phyloP scores from a whole-genome alignment of 306 rosid genomes.

The Vigna trinervia region DNA sequence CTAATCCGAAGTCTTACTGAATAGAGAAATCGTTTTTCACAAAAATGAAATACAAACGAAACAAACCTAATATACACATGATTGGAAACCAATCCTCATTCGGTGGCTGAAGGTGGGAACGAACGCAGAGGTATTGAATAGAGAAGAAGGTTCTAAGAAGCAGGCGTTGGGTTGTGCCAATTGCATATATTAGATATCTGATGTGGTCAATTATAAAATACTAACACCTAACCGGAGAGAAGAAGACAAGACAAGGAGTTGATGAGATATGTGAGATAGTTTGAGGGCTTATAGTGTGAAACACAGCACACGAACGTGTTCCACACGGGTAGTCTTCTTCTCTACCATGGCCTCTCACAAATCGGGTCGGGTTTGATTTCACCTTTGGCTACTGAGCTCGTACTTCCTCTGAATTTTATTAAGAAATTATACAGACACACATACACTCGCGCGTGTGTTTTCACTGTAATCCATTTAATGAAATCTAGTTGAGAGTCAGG shows the following conservation, averaged over 20 bases:
- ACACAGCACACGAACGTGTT: conserved; percentile 11
- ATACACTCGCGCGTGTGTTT: no score
- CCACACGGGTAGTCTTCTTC: neutral
- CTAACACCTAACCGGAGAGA: neutral
- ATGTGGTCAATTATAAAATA: neutral
- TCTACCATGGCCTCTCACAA: neutral
- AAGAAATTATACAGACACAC: no score
- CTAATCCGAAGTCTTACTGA: neutral
- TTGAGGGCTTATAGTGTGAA: neutral
- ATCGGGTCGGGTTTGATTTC: neutral
- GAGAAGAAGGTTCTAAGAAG: conserved; percentile 16
- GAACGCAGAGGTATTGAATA: neutral
- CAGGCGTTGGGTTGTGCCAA: neutral
- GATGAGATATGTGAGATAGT: neutral
- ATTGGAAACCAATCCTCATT: neutral
- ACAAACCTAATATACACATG: conserved; percentile 10
- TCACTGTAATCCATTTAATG: no score
- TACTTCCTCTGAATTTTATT: neutral
- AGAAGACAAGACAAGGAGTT: neutral
- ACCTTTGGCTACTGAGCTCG: neutral
- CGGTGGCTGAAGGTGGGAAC: conserved; percentile 24
- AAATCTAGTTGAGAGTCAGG: no score
- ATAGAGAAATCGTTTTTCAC: conserved; percentile 18
- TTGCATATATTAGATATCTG: neutral
- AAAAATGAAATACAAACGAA: conserved; percentile 18